These are phyloP conservation scores for Sugiyamaella floridensis DNA, from an alignment of 805 yeast species.

Conservation along the genomic window DNA sequence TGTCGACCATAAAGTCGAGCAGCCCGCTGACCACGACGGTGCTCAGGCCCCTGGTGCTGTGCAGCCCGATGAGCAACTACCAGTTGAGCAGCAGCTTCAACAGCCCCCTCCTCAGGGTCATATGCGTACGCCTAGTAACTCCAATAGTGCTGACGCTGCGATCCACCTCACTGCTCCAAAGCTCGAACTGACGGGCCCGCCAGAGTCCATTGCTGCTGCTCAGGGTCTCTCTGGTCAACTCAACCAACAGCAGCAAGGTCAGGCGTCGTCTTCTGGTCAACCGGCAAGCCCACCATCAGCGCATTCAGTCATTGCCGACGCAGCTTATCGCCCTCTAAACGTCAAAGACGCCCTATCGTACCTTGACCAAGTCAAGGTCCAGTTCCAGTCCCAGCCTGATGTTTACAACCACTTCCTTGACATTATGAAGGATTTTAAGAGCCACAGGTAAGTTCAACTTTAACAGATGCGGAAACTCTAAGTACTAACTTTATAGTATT, in stretches of 20 bases:
- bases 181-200: not conserved
- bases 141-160: no score
- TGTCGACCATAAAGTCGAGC: conserved; percentile 1
- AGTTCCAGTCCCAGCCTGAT: conserved; percentile 86
- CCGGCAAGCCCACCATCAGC: conserved; percentile 15
- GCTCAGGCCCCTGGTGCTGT: conserved; percentile 4
- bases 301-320: conserved; percentile 21
- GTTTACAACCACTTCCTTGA: conserved; percentile 94
- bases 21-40: not conserved
- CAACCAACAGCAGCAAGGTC: conserved; percentile 1
- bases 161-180: not conserved
- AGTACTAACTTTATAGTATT: conserved; percentile 35
- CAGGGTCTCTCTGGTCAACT: conserved; percentile 11
- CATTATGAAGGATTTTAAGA: conserved; percentile 97
- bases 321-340: conserved; percentile 58
- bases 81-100: no score
- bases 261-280: conserved; percentile 10
- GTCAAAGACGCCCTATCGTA: conserved; percentile 95
- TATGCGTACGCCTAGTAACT: no score
- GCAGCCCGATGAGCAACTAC: no score
- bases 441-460: conserved; percentile 55
- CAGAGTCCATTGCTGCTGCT: not conserved
- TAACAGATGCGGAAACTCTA: not conserved
- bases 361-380: conserved; percentile 90
- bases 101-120: no score